These are phyloP conservation scores for Knoxia roxburghii DNA, from an alignment of 257 asterid species.

Conservation along the genomic window DNA sequence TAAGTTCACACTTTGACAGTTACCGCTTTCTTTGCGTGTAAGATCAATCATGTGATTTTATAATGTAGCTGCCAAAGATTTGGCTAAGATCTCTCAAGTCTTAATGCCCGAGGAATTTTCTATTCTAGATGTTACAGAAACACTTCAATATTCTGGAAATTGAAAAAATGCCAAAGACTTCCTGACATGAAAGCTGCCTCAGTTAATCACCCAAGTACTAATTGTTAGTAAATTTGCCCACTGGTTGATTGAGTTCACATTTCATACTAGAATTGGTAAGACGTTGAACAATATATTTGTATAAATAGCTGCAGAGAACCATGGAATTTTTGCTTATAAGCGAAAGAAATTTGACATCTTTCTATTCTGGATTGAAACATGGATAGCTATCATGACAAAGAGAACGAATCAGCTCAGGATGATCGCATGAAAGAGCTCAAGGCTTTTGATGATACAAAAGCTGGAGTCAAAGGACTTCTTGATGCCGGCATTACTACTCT, in stretches of 20 bases:
- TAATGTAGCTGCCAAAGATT: too few relatives aligned
- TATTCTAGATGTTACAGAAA: neutral
- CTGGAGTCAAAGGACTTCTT: conserved; percentile 27
- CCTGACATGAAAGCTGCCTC: neutral
- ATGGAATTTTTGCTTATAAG: neutral
- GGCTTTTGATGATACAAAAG: conserved; percentile 21
- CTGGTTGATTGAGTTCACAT: neutral
- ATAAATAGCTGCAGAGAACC: neutral
- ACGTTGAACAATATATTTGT: neutral
- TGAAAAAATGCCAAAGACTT: neutral
- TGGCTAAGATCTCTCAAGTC: neutral
- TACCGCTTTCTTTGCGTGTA: too few relatives aligned
- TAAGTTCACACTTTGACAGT: neutral
- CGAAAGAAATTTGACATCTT: neutral
- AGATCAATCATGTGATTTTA: too few relatives aligned
- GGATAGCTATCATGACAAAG: neutral
- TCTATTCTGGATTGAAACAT: neutral
- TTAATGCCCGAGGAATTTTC: neutral
- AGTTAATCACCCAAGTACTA: neutral
- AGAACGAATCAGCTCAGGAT: neutral
- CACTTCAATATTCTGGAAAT: neutral
- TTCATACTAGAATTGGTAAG: neutral
- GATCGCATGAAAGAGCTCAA: conserved; percentile 19
- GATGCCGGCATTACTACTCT: conserved; percentile 23
- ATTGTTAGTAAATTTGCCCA: neutral